Conservation (phyloP, 768 basidiomycete genomes). For the Leccinum ochraceum region DNA sequence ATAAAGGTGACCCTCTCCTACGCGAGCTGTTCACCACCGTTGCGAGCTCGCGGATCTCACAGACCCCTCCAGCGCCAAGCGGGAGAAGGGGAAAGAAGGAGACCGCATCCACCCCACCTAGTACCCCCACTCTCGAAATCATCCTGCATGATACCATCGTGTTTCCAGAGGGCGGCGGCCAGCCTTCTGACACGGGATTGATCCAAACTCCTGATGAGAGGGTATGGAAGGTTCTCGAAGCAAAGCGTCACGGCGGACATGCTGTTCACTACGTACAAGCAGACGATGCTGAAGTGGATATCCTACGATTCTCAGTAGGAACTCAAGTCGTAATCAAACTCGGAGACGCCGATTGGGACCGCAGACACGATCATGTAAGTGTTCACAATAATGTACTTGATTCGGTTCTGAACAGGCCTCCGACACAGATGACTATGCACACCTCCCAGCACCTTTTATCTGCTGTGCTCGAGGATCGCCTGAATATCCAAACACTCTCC, state of each 20-base stretch:
- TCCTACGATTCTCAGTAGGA: conserved; percentile 52
- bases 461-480: conserved; percentile 66
- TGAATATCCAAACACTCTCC: conserved; percentile 69
- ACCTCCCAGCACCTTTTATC: conserved; percentile 84
- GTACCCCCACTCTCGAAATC: conserved; percentile 58
- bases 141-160: conserved; percentile 75
- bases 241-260: conserved; percentile 67
- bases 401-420: background rate
- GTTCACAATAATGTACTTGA: background rate
- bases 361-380: conserved; percentile 75
- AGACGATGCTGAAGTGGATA: conserved; percentile 40
- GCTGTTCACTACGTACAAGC: conserved; percentile 72
- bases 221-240: conserved; percentile 61
- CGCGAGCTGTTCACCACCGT: conserved; percentile 58
- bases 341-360: conserved; percentile 57
- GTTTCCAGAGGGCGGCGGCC: conserved; percentile 84
- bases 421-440: conserved; percentile 73
- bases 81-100: conserved; percentile 60
- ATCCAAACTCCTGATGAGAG: conserved; percentile 43
- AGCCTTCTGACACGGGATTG: conserved; percentile 75
- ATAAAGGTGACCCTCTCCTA: conserved; percentile 68
- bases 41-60: conserved; percentile 49
- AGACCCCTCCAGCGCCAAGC: conserved; percentile 39
- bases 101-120: conserved; percentile 43
- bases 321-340: conserved; percentile 52